These are phyloP conservation scores for Penicillium sp. DNA, from an alignment of 2,329 filamentous ascomycete species.

Conservation along the genomic window DNA sequence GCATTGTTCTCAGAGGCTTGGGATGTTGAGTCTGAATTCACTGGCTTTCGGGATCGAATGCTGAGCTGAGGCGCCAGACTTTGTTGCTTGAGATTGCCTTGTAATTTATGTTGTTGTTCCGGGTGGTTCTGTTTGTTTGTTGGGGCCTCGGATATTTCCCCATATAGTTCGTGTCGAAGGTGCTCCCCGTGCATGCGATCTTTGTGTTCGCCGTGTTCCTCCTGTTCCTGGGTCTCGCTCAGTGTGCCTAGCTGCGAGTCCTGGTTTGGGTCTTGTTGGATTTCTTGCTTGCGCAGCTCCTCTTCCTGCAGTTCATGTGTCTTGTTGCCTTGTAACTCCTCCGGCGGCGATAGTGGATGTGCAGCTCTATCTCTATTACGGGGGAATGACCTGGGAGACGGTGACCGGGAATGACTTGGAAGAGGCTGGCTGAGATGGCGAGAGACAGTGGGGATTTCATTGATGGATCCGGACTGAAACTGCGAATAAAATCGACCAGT, in stretches of 20 bases:
- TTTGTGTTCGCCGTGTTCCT: background rate
- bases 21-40: background rate
- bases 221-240: background rate
- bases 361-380: constrained; percentile 1
- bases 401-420: background rate
- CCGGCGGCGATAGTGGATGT: background rate
- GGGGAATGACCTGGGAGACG: constrained; percentile 4
- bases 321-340: constrained; percentile 1
- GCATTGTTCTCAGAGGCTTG: background rate
- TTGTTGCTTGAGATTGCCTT: background rate
- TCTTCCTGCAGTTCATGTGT: background rate
- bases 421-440: constrained; percentile 11
- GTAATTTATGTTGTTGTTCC: background rate
- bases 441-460: background rate
- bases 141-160: background rate
- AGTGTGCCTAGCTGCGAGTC: background rate
- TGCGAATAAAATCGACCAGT: constrained; percentile 21
- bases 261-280: background rate
- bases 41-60: constrained; percentile 13
- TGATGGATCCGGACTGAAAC: constrained; percentile 1
- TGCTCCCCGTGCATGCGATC: background rate
- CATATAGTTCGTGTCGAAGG: background rate
- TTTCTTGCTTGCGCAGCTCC: background rate
- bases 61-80: background rate
- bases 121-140: background rate